A percentile compares a stretch with the other conserved stretches of the same genome.
These are phyloP conservation scores for Peronospora tabacina DNA, from an alignment of 352 stramenopile species.

Conservation along the genomic window DNA sequence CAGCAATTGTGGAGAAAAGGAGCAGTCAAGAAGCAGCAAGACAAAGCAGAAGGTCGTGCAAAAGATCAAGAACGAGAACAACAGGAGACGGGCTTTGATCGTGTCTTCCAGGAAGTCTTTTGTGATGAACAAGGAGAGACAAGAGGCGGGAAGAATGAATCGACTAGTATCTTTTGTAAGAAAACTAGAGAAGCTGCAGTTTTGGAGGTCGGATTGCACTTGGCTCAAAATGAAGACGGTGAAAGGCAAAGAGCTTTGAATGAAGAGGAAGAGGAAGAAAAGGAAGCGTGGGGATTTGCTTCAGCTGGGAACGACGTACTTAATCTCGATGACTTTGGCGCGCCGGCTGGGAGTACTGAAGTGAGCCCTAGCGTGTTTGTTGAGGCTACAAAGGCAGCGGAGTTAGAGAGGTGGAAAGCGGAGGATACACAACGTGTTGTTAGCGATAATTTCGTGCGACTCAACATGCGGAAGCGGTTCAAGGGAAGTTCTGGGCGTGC, in stretches of 20 bases:
- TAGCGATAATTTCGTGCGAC: conserved; percentile 72
- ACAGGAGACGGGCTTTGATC: conserved; percentile 40
- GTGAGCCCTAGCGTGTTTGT: background rate
- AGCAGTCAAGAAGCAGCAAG: conserved; percentile 14
- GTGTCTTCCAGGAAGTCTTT: conserved; percentile 49
- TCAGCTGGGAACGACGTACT: conserved; percentile 21
- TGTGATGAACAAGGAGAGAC: conserved; percentile 16
- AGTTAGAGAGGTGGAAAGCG: conserved; percentile 56
- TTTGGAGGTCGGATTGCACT: background rate
- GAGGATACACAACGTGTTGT: conserved; percentile 41
- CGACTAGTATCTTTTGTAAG: conserved; percentile 7
- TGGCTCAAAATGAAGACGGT: background rate
- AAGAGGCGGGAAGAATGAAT: conserved; percentile 18
- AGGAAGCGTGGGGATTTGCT: conserved; percentile 30
- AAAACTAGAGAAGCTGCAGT: background rate
- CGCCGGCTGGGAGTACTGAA: background rate
- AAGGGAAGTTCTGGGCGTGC: conserved; percentile 58
- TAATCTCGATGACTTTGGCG: conserved; percentile 39
- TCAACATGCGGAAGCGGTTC: conserved; percentile 73
- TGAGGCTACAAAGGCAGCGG: conserved; percentile 12
- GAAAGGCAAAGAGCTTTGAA: conserved; percentile 2
- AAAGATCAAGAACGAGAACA: conserved; percentile 30
- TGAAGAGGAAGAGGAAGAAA: conserved; percentile 9
- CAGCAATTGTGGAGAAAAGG: conserved; percentile 26
- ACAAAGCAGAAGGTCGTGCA: conserved; percentile 10